phyloP scores from a whole-genome alignment of 1,139 yeast genomes.

The Magnusiomyces sp. region DNA sequence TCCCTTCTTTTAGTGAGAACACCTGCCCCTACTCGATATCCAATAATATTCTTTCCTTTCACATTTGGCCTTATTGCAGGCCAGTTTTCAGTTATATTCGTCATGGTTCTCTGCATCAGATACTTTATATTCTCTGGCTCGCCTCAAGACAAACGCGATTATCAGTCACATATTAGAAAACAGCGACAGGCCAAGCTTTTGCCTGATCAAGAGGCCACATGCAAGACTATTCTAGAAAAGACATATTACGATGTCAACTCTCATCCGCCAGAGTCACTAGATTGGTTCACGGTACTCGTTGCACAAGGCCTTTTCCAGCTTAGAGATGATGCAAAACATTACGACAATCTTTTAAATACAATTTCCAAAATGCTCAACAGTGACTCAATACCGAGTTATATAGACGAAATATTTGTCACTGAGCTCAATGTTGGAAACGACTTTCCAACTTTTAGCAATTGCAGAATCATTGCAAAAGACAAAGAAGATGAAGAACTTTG shows the following conservation, averaged over 20 bases:
- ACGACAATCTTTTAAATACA: constrained; percentile 77
- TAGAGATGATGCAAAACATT: constrained; percentile 73
- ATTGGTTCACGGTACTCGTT: constrained; percentile 91
- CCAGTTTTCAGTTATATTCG: constrained; percentile 70
- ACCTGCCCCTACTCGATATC: too few species aligned
- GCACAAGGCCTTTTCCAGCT: constrained; percentile 87
- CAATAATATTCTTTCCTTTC: too few species aligned
- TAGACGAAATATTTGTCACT: constrained; percentile 70
- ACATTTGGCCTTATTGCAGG: constrained; percentile 48
- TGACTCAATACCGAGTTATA: constrained; percentile 63
- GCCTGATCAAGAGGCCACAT: constrained; percentile 27
- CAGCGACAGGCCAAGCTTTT: constrained; percentile 28
- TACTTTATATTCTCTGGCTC: constrained; percentile 85
- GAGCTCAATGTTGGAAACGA: constrained; percentile 93
- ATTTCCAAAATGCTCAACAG: constrained; percentile 47
- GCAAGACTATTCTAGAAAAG: constrained; percentile 60
- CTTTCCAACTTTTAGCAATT: constrained; percentile 89
- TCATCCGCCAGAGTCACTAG: constrained; percentile 83
- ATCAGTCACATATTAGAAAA: constrained; percentile 21
- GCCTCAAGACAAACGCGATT: constrained; percentile 28
- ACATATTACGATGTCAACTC: constrained; percentile 85
- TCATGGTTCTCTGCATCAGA: constrained; percentile 67
- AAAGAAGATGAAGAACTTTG: constrained; percentile 28
- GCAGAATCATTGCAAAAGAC: constrained; percentile 50
- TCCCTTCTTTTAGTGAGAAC: too few species aligned